Evolutionary conservation across 257 asterid species (phyloP).

Genomic region (Solanum habrochaites): DNA sequence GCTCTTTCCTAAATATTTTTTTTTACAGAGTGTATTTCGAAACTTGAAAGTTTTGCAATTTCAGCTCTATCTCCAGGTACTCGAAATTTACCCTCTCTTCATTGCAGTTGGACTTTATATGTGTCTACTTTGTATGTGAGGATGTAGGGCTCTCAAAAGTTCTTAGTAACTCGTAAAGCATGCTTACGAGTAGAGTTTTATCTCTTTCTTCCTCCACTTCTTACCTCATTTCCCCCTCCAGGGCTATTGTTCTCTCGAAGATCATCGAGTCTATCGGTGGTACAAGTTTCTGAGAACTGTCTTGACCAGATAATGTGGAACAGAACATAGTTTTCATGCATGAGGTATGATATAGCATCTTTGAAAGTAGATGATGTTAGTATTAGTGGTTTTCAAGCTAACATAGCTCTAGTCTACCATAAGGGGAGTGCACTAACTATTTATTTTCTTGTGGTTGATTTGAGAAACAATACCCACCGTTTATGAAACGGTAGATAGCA

Average conservation of each 20-base stretch:
- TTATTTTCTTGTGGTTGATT: neutral
- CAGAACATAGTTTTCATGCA: neutral
- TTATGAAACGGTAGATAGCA: neutral
- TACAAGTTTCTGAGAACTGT: neutral
- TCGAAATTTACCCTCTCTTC: neutral
- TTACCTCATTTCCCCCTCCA: neutral
- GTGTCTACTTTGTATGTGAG: neutral
- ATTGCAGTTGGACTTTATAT: neutral
- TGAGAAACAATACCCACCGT: neutral
- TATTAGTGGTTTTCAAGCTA: neutral
- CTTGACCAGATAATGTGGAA: neutral
- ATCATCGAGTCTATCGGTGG: neutral
- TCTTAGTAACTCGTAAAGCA: neutral
- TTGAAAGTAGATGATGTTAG: neutral
- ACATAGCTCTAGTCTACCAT: neutral
- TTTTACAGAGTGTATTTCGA: slow-evolving; percentile 1
- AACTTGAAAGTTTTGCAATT: slow-evolving; percentile 32
- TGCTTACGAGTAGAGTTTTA: neutral
- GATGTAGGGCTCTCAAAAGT: neutral
- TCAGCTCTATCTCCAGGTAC: neutral
- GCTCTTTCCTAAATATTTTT: neutral
- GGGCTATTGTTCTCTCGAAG: neutral
- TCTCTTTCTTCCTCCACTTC: neutral
- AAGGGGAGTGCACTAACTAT: neutral
- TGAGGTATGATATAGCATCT: neutral